These are phyloP conservation scores for Cyclotella atomus DNA, from an alignment of 108 stramenopile genomes.

Conservation along the genomic window DNA sequence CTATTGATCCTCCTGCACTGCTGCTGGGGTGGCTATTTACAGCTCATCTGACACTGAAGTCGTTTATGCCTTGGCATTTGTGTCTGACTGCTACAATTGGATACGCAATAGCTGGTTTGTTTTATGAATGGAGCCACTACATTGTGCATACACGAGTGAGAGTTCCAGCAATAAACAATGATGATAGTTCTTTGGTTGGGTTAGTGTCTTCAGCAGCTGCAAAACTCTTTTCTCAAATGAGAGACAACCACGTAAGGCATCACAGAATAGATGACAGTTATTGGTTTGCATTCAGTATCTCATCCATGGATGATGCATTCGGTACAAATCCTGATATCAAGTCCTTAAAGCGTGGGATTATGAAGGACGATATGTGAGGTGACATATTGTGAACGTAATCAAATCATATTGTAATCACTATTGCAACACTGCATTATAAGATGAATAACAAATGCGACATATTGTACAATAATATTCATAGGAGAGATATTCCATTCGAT, in stretches of 20 bases:
- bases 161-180: conserved; percentile 7
- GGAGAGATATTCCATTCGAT: neutral
- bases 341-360: too few relatives aligned
- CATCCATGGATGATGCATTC: conserved; percentile 67
- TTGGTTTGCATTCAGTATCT: conserved; percentile 72
- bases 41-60: conserved; percentile 48
- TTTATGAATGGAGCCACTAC: conserved; percentile 78
- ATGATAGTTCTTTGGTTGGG: neutral
- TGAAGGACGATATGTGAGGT: too few relatives aligned
- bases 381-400: neutral
- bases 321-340: conserved; percentile 63
- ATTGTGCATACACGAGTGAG: conserved; percentile 75
- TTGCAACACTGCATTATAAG: neutral
- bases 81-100: conserved; percentile 63
- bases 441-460: neutral
- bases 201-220: neutral
- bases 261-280: conserved; percentile 57
- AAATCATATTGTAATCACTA: neutral
- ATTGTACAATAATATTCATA: too few relatives aligned
- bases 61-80: conserved; percentile 50
- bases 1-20: conserved; percentile 61
- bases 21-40: conserved; percentile 62
- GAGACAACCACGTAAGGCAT: conserved; percentile 72
- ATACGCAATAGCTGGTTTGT: conserved; percentile 61
- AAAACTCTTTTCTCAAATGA: conserved; percentile 36